Conservation (phyloP, 371 early-diverging fungal species). For the Sporodiniella umbellata region DNA sequence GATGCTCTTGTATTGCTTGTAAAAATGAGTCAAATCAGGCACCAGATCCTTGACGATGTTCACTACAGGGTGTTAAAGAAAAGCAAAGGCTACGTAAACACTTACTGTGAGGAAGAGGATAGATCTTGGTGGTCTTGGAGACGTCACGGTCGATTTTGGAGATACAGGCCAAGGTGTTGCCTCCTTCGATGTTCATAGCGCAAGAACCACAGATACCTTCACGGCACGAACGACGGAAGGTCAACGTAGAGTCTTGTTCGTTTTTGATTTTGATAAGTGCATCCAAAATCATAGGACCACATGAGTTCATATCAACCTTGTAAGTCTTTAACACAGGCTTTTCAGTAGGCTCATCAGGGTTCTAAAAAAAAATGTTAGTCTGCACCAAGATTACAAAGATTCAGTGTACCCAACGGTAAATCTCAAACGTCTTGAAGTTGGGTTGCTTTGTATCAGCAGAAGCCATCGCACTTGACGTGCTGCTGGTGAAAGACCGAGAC, state of each 20-base stretch:
- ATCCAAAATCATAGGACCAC: slow-evolving; percentile 95
- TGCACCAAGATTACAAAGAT: not conserved
- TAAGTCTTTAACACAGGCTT: slow-evolving; percentile 88
- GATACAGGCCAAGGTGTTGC: slow-evolving; percentile 93
- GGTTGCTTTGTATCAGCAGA: slow-evolving; percentile 46
- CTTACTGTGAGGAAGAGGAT: slow-evolving; percentile 94
- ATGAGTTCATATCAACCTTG: slow-evolving; percentile 83
- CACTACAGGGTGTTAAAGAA: slow-evolving; percentile 34
- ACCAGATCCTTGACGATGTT: slow-evolving; percentile 85
- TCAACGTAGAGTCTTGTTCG: slow-evolving; percentile 89
- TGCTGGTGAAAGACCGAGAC: slow-evolving; percentile 37
- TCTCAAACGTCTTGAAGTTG: slow-evolving; percentile 72
- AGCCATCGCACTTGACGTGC: slow-evolving; percentile 34
- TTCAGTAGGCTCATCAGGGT: slow-evolving; percentile 82
- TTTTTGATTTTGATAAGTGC: slow-evolving; percentile 96
- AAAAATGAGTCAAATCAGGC: slow-evolving; percentile 93
- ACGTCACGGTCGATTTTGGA: slow-evolving; percentile 77
- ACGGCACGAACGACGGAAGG: slow-evolving; percentile 83
- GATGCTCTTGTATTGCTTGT: slow-evolving; percentile 95
- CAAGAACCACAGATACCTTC: slow-evolving; percentile 94
- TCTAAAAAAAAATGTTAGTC: slow-evolving; percentile 11
- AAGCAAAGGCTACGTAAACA: too few relatives aligned
- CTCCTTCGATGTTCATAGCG: slow-evolving; percentile 96
- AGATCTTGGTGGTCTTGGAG: slow-evolving; percentile 74
- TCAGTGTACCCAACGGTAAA: slow-evolving; percentile 78